Evolutionary conservation across 208 protist genomes (phyloP).

Genomic region (Leishmania turanica): DNA sequence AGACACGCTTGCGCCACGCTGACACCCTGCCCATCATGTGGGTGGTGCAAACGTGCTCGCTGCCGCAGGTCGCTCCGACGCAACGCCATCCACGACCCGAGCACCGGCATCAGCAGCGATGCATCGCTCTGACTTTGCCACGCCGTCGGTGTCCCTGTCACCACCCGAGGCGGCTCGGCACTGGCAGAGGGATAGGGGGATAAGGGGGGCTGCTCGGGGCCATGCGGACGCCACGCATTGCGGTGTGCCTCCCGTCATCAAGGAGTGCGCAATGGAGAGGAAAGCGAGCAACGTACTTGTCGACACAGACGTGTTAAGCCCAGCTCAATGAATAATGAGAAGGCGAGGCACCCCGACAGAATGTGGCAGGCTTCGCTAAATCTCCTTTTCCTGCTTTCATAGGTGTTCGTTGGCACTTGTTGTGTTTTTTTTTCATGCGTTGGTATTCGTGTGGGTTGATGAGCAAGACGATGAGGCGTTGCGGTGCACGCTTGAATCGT

Average conservation of each 20-base stretch:
- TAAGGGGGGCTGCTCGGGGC: background rate
- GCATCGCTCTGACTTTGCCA: background rate
- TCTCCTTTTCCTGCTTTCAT: background rate
- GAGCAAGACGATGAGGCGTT: background rate
- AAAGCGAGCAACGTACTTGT: background rate
- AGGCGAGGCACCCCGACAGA: background rate
- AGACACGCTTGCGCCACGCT: background rate
- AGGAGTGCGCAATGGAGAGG: background rate
- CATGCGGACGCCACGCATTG: background rate
- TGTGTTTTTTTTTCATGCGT: background rate
- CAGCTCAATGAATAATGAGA: background rate
- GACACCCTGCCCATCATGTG: background rate
- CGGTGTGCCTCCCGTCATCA: background rate
- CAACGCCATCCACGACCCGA: background rate
- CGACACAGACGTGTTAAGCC: background rate
- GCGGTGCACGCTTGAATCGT: background rate
- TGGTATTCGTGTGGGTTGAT: background rate
- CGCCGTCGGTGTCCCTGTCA: background rate
- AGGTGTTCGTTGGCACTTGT: background rate
- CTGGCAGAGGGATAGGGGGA: background rate
- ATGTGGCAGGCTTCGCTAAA: background rate
- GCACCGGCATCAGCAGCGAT: background rate
- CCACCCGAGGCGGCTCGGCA: background rate
- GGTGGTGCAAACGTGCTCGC: background rate
- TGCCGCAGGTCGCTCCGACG: constrained; percentile 1